Evolutionary conservation across 495 filamentous ascomycete species (phyloP), one percentile per base, ranked within the genome.

Genomic region (Lophium mytilinum): DNA sequence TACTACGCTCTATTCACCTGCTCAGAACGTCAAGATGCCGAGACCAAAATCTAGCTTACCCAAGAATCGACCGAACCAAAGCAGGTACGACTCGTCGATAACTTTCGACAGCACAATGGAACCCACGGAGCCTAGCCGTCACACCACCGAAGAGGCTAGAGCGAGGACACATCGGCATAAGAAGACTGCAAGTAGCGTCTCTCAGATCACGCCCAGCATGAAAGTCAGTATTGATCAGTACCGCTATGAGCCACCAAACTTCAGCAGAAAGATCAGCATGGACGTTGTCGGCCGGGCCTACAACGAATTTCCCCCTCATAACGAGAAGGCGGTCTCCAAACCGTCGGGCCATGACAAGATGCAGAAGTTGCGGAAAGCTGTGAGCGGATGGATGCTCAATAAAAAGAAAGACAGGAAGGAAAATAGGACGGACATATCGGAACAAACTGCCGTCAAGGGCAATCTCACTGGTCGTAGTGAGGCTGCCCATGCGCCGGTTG

Each of bases 391-490:
- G 66, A 62, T 68, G 64, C 48, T 58, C 5, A 11, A 34, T 17
- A 34, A 46, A 19, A 50, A 46, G 47, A 62, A 60, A 35, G 61
- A 60, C 12, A 66, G 64, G 49, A 65, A 65, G 52, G 52, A 52
- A 9, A 56, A 61, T 45, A 65, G 64, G 68, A 66, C 66, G 64
- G 56, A 66, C 37, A 34, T 56, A n/a, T 51, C 67, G 12, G 64
- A 69, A 53, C 56, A 60, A 55, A 47, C 53, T 0, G 64, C 66
- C 0, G 49, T 65, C 19, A 55, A 58, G 50, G 46, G 50, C 18
- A 65, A 66, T 7, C 49, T 70, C n/a, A 53, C 68, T 61, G 21
- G 65, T 14, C 54, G 57, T 51, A 64, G 67, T 49, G 64, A 70
- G 52, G 55, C 61, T 14, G 66, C 64, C 11, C 50, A 52, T 15